phyloP scores from a whole-genome alignment of 2,329 filamentous ascomycete species.

The Pseudophaeomoniella oleicola region DNA sequence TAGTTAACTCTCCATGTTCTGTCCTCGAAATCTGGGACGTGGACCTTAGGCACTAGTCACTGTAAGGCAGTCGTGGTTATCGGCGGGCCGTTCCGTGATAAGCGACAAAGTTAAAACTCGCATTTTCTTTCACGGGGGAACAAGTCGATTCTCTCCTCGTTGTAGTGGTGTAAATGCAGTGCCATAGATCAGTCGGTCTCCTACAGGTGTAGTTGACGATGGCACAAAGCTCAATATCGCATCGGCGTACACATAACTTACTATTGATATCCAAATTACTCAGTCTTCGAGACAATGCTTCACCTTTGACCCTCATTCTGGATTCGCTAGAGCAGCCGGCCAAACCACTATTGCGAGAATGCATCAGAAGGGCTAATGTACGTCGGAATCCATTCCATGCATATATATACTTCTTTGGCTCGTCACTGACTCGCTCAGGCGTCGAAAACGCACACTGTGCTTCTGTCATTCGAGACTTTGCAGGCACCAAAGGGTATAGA shows the following conservation, averaged over 20 bases:
- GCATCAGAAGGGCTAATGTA: conserved; percentile 61
- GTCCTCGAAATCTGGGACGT: no score
- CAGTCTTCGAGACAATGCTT: conserved; percentile 62
- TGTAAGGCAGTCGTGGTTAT: no score
- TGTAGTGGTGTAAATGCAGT: no score
- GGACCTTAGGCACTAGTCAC: no score
- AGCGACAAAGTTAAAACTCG: no score
- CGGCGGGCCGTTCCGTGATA: no score
- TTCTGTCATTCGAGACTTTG: conserved; percentile 64
- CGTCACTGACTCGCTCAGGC: conserved; percentile 3
- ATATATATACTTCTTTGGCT: background rate
- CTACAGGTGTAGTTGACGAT: conserved; percentile 14
- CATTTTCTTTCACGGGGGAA: no score
- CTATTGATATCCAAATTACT: conserved; percentile 72
- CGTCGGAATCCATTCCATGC: conserved; percentile 7
- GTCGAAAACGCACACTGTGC: conserved; percentile 17
- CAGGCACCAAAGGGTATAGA: conserved; percentile 50
- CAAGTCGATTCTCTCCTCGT: no score
- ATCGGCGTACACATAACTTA: conserved; percentile 70
- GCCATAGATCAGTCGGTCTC: no score
- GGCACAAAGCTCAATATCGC: conserved; percentile 28
- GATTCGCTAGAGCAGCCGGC: conserved; percentile 76
- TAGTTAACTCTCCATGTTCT: no score
- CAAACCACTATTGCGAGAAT: conserved; percentile 54
- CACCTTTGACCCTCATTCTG: conserved; percentile 72